Evolutionary conservation across 2,329 filamentous ascomycete genomes (phyloP).

Genomic region (Thielaviopsis ethacetica): DNA sequence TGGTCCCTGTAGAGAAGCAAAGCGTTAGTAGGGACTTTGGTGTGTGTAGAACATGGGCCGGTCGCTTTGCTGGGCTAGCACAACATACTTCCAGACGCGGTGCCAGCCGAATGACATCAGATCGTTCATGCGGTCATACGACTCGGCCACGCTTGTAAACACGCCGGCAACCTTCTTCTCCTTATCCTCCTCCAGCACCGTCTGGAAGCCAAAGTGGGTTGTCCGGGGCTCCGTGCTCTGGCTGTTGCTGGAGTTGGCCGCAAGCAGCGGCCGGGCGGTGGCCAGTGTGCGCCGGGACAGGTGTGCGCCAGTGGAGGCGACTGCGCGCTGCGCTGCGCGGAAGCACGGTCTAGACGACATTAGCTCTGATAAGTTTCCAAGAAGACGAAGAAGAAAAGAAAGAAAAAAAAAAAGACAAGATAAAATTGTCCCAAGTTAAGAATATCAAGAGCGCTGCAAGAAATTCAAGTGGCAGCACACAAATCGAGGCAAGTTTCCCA

Average conservation of each 20-base stretch:
- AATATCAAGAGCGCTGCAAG: too few species aligned
- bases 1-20: slow-evolving; percentile 42
- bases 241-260: slow-evolving; percentile 11
- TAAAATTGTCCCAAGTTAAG: too few species aligned
- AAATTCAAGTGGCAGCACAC: too few species aligned
- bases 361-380: neutral
- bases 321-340: slow-evolving; percentile 8
- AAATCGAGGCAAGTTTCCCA: too few species aligned
- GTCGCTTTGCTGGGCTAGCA: neutral
- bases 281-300: slow-evolving; percentile 10
- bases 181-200: slow-evolving; percentile 67
- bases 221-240: neutral
- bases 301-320: slow-evolving; percentile 4
- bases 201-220: slow-evolving; percentile 86
- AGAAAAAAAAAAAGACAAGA: too few species aligned
- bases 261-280: slow-evolving; percentile 5
- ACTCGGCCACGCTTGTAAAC: slow-evolving; percentile 86
- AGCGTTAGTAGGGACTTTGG: neutral
- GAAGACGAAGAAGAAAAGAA: neutral
- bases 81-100: slow-evolving; percentile 67
- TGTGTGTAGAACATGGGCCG: neutral
- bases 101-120: slow-evolving; percentile 97
- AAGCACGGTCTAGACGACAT: slow-evolving; percentile 8
- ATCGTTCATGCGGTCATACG: slow-evolving; percentile 98
- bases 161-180: slow-evolving; percentile 57